A percentile compares a stretch with the other conserved stretches of the same genome.
phyloP scores from a whole-genome alignment of 306 rosid genomes.

The Dryas alaskensis region DNA sequence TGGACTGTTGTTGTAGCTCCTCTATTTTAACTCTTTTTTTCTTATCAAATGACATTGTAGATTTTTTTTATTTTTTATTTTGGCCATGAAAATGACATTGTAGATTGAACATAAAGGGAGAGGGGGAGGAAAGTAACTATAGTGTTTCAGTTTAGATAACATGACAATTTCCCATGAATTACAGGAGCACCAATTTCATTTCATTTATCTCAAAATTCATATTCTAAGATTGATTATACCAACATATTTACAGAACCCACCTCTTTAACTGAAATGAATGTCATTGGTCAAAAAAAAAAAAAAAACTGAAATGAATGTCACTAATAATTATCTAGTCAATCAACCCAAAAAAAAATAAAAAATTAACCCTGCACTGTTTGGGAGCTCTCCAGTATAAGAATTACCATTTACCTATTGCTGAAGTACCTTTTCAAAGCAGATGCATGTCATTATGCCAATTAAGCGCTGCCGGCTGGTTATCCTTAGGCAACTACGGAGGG shows the following conservation, averaged over 20 bases:
- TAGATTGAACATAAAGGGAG: no score
- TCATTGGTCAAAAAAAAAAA: no score
- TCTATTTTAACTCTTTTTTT: no score
- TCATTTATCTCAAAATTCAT: not conserved
- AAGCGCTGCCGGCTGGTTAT: not conserved
- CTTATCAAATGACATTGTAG: no score
- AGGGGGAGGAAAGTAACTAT: no score
- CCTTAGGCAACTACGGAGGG: slow-evolving; percentile 31
- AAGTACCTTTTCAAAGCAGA: not conserved
- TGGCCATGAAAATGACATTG: no score
- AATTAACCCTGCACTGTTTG: not conserved
- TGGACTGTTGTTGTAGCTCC: no score
- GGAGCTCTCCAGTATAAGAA: not conserved
- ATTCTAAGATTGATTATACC: not conserved
- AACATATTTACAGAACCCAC: not conserved
- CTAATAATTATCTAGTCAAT: not conserved
- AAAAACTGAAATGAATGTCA: no score
- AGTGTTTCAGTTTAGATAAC: not conserved
- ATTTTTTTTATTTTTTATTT: no score
- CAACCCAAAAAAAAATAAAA: not conserved
- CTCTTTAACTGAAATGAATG: not conserved
- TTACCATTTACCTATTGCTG: not conserved
- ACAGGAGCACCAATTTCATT: not conserved
- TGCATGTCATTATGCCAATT: not conserved
- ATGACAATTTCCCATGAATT: not conserved